Percentiles rank a stretch among this genome's conserved stretches.
These are phyloP conservation scores for Talaromyces islandicus DNA, from an alignment of 2,329 filamentous ascomycete species.

Conservation along the genomic window DNA sequence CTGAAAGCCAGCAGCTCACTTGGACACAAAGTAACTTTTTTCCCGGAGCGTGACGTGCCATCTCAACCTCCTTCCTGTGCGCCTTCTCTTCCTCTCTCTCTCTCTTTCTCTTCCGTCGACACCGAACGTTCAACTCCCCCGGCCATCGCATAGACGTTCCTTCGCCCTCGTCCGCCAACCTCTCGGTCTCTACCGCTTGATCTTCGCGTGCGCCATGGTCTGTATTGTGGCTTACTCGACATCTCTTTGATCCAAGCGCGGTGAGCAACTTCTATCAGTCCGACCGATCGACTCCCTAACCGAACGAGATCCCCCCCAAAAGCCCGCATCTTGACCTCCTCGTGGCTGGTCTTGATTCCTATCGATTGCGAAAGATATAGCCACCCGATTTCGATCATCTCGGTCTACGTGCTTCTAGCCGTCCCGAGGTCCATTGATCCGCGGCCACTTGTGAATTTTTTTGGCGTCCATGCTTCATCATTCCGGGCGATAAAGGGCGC, in stretches of 20 bases:
- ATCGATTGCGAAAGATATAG: not conserved
- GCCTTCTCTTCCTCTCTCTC: conserved; percentile 8
- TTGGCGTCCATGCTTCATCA: conserved; percentile 41
- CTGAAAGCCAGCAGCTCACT: not conserved
- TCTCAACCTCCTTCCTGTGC: conserved; percentile 6
- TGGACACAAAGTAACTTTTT: conserved; percentile 2
- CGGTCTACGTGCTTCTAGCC: conserved; percentile 13
- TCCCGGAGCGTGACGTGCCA: not conserved
- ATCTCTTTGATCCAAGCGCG: conserved; percentile 22
- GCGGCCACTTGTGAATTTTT: conserved; percentile 11
- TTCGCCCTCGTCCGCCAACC: conserved; percentile 15
- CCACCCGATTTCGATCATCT: conserved; percentile 11
- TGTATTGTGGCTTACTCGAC: conserved; percentile 22
- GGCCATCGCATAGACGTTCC: conserved; percentile 8
- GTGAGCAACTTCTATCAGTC: not conserved
- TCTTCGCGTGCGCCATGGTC: conserved; percentile 28
- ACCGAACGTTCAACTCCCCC: conserved; percentile 9
- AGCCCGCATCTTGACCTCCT: not conserved
- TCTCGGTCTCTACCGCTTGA: conserved; percentile 14
- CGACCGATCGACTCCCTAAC: not conserved
- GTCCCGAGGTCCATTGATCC: conserved; percentile 21
- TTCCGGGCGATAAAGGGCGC: conserved; percentile 39
- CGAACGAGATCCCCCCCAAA: not conserved
- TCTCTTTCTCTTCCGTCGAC: conserved; percentile 8
- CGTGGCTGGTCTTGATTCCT: not conserved